phyloP scores from a whole-genome alignment of 495 filamentous ascomycete species.

The Apodospora peruviana region DNA sequence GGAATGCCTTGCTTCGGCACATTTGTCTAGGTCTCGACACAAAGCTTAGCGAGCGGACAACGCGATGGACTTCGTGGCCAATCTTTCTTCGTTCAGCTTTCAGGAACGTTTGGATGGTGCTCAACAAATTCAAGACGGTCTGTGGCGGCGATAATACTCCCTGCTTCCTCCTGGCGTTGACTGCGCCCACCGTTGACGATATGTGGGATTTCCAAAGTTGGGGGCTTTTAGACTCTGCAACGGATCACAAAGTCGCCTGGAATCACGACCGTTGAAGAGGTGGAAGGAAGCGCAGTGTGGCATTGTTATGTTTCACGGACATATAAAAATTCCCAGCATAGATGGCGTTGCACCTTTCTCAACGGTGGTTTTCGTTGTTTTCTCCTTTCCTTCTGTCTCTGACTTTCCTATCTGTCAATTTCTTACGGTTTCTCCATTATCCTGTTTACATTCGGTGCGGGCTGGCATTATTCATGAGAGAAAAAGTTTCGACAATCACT shows the following conservation, averaged over 20 bases:
- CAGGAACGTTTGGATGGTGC: slow-evolving; percentile 34
- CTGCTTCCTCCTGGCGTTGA: slow-evolving; percentile 53
- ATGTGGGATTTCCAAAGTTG: slow-evolving; percentile 62
- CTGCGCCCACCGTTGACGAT: slow-evolving; percentile 36
- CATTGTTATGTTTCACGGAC: slow-evolving; percentile 17
- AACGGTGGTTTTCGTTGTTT: slow-evolving; percentile 16
- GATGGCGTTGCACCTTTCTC: slow-evolving; percentile 19
- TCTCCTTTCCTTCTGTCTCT: slow-evolving; percentile 6
- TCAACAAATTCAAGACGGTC: slow-evolving; percentile 59
- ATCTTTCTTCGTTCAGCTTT: slow-evolving; percentile 21
- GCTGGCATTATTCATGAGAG: slow-evolving; percentile 7
- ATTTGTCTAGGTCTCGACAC: slow-evolving; percentile 27
- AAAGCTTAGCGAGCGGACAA: slow-evolving; percentile 42
- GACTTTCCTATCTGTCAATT: slow-evolving; percentile 8
- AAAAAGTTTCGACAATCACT: slow-evolving; percentile 31
- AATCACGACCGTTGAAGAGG: slow-evolving; percentile 24
- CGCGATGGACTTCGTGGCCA: slow-evolving; percentile 37
- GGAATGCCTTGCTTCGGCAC: slow-evolving; percentile 42
- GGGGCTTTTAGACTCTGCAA: slow-evolving; percentile 52
- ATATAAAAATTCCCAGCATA: slow-evolving; percentile 17
- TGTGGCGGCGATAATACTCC: slow-evolving; percentile 61
- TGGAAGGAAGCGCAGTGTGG: slow-evolving; percentile 7
- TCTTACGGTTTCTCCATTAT: no score
- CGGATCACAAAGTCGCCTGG: slow-evolving; percentile 25
- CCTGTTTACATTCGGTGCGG: slow-evolving; percentile 6